Percentiles rank a stretch among this genome's conserved stretches.
Conservation (phyloP, 192 early-diverging fungal species). For the Backusella mclennaniae region DNA sequence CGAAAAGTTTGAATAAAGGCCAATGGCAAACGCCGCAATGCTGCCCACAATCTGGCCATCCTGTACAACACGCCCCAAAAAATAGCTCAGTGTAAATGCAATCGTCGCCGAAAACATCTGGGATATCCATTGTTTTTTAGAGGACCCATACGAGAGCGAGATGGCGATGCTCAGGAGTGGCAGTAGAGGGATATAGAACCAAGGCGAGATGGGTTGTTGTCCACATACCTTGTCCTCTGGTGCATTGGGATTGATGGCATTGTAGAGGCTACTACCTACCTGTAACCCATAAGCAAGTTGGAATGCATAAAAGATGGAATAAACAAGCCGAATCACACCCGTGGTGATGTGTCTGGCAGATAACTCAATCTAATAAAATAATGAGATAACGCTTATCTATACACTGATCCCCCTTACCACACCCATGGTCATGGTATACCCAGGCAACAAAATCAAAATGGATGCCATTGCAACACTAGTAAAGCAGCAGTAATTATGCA, state of each 20-base stretch:
- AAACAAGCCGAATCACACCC: constrained; percentile 55
- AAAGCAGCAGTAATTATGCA: constrained; percentile 31
- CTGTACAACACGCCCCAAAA: constrained; percentile 13
- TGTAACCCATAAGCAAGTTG: constrained; percentile 75
- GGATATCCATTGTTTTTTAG: constrained; percentile 37
- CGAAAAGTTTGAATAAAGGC: constrained; percentile 32
- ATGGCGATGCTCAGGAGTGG: constrained; percentile 45
- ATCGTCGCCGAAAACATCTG: constrained; percentile 20
- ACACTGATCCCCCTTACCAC: constrained; percentile 38
- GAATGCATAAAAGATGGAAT: constrained; percentile 67
- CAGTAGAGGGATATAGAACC: constrained; percentile 45
- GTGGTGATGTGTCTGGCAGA: constrained; percentile 84
- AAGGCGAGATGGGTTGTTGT: constrained; percentile 16
- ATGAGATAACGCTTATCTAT: too few species aligned
- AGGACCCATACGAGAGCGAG: constrained; percentile 60
- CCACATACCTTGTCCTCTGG: constrained; percentile 16
- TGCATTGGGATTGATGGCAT: constrained; percentile 23
- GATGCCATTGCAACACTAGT: constrained; percentile 34
- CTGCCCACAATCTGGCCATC: constrained; percentile 30
- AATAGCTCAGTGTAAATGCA: constrained; percentile 18
- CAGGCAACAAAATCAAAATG: constrained; percentile 65
- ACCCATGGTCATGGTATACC: constrained; percentile 76
- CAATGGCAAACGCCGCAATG: constrained; percentile 30
- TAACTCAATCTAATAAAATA: constrained; percentile 63
- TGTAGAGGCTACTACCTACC: constrained; percentile 33